Percentiles rank a stretch among this genome's conserved stretches.
These are phyloP conservation scores for Hypericum perforatum DNA, from an alignment of 345 rosid species.

Conservation along the genomic window DNA sequence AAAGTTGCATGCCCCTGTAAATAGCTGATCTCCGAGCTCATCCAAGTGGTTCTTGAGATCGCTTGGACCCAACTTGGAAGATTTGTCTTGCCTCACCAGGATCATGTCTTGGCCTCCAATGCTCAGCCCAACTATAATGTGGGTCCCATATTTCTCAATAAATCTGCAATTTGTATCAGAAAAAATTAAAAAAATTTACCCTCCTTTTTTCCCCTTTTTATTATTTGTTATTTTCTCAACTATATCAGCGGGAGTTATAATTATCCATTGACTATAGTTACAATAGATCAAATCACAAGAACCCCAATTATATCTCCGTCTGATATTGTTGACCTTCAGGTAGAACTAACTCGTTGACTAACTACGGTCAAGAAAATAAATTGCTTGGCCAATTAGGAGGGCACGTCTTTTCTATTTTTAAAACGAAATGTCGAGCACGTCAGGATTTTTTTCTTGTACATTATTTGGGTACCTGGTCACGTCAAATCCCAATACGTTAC, in stretches of 20 bases:
- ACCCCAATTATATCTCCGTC: background rate
- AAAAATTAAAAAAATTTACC: too few species aligned
- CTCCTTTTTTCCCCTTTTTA: too few species aligned
- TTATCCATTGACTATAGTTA: too few species aligned
- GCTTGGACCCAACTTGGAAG: slow-evolving; percentile 42
- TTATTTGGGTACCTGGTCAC: too few species aligned
- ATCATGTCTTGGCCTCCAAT: slow-evolving; percentile 79
- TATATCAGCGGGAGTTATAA: too few species aligned
- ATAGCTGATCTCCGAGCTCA: slow-evolving; percentile 74
- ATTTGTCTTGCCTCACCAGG: slow-evolving; percentile 54
- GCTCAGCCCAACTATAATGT: slow-evolving; percentile 61
- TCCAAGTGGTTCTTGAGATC: slow-evolving; percentile 56
- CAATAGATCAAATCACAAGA: too few species aligned
- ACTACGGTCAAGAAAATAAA: background rate
- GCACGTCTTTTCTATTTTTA: too few species aligned
- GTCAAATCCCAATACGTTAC: too few species aligned
- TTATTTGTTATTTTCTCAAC: too few species aligned
- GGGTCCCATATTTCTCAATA: slow-evolving; percentile 85
- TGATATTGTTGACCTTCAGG: slow-evolving; percentile 6
- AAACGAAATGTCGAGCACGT: too few species aligned
- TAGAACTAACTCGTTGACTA: background rate
- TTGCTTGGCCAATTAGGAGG: too few species aligned
- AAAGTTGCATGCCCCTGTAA: slow-evolving; percentile 58
- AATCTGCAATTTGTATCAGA: slow-evolving; percentile 35
- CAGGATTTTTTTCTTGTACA: too few species aligned